Conservation (phyloP, 805 yeast genomes). For the Candida awuae region DNA sequence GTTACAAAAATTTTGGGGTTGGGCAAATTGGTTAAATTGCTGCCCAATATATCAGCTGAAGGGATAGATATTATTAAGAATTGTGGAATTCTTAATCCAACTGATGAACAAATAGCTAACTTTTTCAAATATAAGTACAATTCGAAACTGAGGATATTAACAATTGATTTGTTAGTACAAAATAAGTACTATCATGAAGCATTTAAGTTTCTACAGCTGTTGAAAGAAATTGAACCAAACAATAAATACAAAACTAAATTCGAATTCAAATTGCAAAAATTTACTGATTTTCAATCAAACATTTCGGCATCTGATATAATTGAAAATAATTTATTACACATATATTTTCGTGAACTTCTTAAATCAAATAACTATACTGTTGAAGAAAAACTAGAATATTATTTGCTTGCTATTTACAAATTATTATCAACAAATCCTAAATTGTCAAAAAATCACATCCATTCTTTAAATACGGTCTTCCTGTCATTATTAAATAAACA, state of each 20-base stretch:
- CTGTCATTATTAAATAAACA: conserved; percentile 7
- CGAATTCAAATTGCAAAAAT: conserved; percentile 6
- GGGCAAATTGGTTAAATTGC: conserved; percentile 3
- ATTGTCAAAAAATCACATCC: conserved; percentile 5
- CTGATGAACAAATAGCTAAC: neutral
- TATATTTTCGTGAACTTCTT: conserved; percentile 4
- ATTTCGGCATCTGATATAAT: neutral
- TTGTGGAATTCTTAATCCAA: conserved; percentile 10
- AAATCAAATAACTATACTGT: conserved; percentile 1
- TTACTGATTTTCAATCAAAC: neutral
- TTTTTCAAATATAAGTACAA: conserved; percentile 13
- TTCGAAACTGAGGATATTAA: conserved; percentile 14
- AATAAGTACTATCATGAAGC: conserved; percentile 14
- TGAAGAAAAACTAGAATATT: conserved; percentile 11
- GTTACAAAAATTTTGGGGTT: conserved; percentile 1
- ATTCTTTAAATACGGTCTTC: conserved; percentile 10
- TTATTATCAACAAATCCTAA: neutral
- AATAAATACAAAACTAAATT: conserved; percentile 1
- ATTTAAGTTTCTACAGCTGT: conserved; percentile 9
- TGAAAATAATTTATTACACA: conserved; percentile 1
- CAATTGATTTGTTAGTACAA: conserved; percentile 15
- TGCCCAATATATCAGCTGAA: neutral
- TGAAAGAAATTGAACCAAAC: neutral
- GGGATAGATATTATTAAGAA: conserved; percentile 7
- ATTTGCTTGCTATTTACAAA: conserved; percentile 12